Percentiles rank a stretch among this genome's conserved stretches.
phyloP scores from a whole-genome alignment of 805 yeast species.

The Ogataea pignaliae region DNA sequence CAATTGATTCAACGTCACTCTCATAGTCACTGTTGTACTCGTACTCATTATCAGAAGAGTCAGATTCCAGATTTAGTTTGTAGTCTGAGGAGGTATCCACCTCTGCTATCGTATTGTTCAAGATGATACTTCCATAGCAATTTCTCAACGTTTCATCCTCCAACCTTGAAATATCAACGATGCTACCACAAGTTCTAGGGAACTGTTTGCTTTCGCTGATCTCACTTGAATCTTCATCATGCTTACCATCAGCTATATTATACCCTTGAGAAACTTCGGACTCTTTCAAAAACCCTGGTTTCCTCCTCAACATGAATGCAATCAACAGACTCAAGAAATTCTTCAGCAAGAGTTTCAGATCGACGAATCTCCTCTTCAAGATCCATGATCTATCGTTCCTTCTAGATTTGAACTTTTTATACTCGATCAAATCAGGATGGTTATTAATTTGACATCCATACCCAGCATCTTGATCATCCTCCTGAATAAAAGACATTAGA shows the following conservation, averaged over 20 bases:
- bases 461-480: constrained; percentile 10
- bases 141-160: constrained; percentile 7
- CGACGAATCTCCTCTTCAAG: constrained; percentile 9
- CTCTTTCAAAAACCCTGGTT: constrained; percentile 9
- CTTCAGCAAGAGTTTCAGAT: constrained; percentile 3
- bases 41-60: constrained; percentile 7
- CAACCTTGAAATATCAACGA: constrained; percentile 4
- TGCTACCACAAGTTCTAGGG: background rate
- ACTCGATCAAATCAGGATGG: constrained; percentile 26
- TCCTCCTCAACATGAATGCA: constrained; percentile 12
- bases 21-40: constrained; percentile 15
- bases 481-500: background rate
- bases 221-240: background rate
- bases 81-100: constrained; percentile 11
- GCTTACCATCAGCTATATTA: background rate
- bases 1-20: constrained; percentile 5
- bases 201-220: background rate
- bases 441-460: constrained; percentile 21
- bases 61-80: constrained; percentile 1
- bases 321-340: constrained; percentile 5
- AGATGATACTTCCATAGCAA: constrained; percentile 8
- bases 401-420: constrained; percentile 6
- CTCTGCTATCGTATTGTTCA: constrained; percentile 9
- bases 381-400: constrained; percentile 17
- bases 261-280: background rate